Evolutionary conservation across 1,284 basidiomycete genomes (phyloP).

Genomic region (Marasmius fiardii): DNA sequence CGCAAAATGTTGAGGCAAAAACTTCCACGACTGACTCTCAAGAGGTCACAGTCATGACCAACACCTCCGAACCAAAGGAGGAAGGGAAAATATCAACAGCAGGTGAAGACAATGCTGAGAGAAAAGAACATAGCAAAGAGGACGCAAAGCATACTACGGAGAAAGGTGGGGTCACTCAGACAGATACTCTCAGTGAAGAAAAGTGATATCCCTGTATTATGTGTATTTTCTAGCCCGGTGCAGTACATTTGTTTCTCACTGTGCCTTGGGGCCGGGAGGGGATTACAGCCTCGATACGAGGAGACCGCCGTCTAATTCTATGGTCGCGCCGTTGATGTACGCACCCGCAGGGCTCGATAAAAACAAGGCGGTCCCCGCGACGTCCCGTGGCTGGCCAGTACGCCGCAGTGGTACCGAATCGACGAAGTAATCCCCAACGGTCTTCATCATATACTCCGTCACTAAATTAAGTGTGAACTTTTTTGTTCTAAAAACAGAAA

Average conservation of each 20-base stretch:
- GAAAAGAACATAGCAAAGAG: neutral
- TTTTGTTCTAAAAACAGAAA: neutral
- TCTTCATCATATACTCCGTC: slow-evolving; percentile 57
- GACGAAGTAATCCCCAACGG: slow-evolving; percentile 43
- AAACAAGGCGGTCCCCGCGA: slow-evolving; percentile 61
- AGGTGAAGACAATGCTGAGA: too few species aligned
- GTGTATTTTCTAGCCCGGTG: neutral
- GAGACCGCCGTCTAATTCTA: slow-evolving; percentile 57
- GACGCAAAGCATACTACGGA: neutral
- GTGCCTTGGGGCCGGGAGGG: neutral
- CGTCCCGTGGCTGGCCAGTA: slow-evolving; percentile 62
- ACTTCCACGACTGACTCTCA: neutral
- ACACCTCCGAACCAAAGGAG: slow-evolving; percentile 6
- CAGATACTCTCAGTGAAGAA: neutral
- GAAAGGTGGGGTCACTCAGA: neutral
- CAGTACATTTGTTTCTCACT: neutral
- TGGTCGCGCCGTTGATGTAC: slow-evolving; percentile 63
- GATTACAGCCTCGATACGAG: slow-evolving; percentile 19
- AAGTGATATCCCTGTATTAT: neutral
- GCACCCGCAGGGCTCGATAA: slow-evolving; percentile 57
- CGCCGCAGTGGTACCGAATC: slow-evolving; percentile 47
- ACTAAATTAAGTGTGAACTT: slow-evolving; percentile 31
- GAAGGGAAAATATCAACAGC: slow-evolving; percentile 9
- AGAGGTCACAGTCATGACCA: neutral
- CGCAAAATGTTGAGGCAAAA: neutral